These are phyloP conservation scores for Carex cristatella DNA, from an alignment of 176 grass and related monocot genomes.

Conservation along the genomic window DNA sequence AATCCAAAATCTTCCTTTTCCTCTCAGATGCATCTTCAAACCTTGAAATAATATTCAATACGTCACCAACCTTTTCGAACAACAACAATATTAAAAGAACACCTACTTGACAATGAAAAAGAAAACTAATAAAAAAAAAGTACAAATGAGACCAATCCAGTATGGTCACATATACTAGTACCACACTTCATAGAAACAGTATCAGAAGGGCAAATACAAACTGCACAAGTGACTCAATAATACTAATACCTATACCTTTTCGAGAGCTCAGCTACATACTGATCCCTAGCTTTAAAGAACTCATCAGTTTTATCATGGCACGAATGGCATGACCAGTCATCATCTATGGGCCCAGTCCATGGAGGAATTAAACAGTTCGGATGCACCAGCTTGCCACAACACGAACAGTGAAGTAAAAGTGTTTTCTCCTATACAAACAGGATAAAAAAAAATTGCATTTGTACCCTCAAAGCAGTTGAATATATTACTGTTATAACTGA, in stretches of 20 bases:
- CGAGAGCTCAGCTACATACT: slow-evolving; percentile 67
- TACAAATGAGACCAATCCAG: background rate
- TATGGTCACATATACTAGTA: background rate
- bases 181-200: background rate
- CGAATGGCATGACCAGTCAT: slow-evolving; percentile 93
- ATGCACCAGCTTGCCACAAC: slow-evolving; percentile 81
- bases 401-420: slow-evolving; percentile 87
- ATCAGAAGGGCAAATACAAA: background rate
- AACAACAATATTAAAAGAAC: slow-evolving; percentile 27
- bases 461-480: background rate
- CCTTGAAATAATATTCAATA: slow-evolving; percentile 43
- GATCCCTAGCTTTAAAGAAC: slow-evolving; percentile 61
- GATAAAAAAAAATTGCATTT: slow-evolving; percentile 1
- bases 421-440: slow-evolving; percentile 63
- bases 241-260: slow-evolving; percentile 44
- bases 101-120: background rate
- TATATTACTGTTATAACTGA: background rate
- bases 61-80: slow-evolving; percentile 45
- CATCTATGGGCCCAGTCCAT: slow-evolving; percentile 68
- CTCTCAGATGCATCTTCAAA: slow-evolving; percentile 60
- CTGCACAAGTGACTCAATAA: background rate
- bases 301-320: slow-evolving; percentile 79
- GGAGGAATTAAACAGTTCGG: slow-evolving; percentile 82
- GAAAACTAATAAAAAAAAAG: background rate
- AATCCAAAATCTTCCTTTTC: slow-evolving; percentile 71